Base-by-base conservation (phyloP, 345 rosid species). In the Excoecaria cochinchinensis region DNA sequence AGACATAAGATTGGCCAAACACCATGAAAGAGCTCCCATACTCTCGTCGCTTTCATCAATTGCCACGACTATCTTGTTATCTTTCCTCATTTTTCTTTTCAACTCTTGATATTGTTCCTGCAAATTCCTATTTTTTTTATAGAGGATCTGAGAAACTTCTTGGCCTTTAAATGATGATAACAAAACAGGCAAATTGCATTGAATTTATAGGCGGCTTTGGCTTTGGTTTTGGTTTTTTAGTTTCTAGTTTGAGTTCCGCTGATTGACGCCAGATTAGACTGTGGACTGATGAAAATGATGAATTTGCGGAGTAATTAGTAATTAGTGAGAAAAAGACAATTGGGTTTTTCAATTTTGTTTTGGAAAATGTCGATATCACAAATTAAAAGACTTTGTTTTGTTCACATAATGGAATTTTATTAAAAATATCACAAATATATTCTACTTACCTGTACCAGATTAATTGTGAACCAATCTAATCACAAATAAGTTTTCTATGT, bases 41-140 rank as follows among this genome's bases (percentile, higher is more conserved):
- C 99, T 95, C 85, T 91, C 97, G 77, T 86, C 85, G 17, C 97
- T 91, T 87, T 90, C 95, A 65, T 95, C 99, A 58, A 95, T 92
- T 13, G 97, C 97, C 75, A 91, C 95, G 69, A 89, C 94, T 24
- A 95, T 82, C 77, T 84, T 90, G 63, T 66, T 71, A 25, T 70
- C 77, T 42, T 48, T 73, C 76, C 19, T 76, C 69, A 67, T 73
- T 65, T 67, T 64, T 65, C 22, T 46, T 76, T 81, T 85, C 86
- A 77, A 78, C 31, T 10, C 15, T 13, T 7, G 3, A 6, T 57
- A 53, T 19, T 57, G 46, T 42, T 42, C 3, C 46, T 4, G 46
- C 46, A 19, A 57, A 57, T 21, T 31, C 31, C 21, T n/a, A 0
- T 1, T 57, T 57, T n/a, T n/a, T 57, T 57, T 57, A 21, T 6